These are phyloP conservation scores for Cryptococcus jaspeensis DNA, from an alignment of 1,284 basidiomycete species.

Conservation along the genomic window DNA sequence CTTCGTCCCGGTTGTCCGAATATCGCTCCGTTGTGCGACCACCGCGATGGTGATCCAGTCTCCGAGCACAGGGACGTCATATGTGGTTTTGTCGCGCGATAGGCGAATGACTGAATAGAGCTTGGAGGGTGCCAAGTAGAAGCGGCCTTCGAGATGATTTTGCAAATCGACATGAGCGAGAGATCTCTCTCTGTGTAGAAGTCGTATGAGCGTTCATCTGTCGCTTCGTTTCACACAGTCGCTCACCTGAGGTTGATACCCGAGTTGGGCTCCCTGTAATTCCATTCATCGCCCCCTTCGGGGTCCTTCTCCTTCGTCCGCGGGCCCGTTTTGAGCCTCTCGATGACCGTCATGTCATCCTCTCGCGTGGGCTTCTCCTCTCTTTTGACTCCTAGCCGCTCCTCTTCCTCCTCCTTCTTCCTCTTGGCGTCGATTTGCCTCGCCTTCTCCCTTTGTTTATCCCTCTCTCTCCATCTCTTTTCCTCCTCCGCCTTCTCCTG, in stretches of 20 bases:
- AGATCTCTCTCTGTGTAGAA: constrained; percentile 61
- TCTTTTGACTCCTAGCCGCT: constrained; percentile 6
- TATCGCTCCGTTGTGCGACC: constrained; percentile 78
- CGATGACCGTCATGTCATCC: constrained; percentile 67
- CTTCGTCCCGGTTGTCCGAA: constrained; percentile 41
- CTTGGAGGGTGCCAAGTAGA: constrained; percentile 78
- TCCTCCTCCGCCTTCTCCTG: too few relatives aligned
- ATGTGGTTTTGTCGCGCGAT: constrained; percentile 72
- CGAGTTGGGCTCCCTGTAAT: constrained; percentile 80
- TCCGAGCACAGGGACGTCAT: constrained; percentile 84
- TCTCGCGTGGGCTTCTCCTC: constrained; percentile 44
- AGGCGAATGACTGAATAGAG: constrained; percentile 82
- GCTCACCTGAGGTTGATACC: constrained; percentile 77
- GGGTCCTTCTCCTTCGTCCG: constrained; percentile 56
- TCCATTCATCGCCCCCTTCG: constrained; percentile 57
- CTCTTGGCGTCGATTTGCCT: too few relatives aligned
- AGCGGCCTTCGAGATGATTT: constrained; percentile 78
- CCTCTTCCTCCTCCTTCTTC: not conserved
- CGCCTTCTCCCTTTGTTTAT: too few relatives aligned
- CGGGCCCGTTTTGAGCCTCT: constrained; percentile 73
- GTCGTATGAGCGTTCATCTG: not conserved
- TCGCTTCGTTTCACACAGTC: not conserved
- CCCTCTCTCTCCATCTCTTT: too few relatives aligned
- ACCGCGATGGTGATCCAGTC: constrained; percentile 92
- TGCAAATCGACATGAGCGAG: constrained; percentile 74